Base-by-base conservation (phyloP, 495 filamentous ascomycete genomes). In the Halenospora varia region DNA sequence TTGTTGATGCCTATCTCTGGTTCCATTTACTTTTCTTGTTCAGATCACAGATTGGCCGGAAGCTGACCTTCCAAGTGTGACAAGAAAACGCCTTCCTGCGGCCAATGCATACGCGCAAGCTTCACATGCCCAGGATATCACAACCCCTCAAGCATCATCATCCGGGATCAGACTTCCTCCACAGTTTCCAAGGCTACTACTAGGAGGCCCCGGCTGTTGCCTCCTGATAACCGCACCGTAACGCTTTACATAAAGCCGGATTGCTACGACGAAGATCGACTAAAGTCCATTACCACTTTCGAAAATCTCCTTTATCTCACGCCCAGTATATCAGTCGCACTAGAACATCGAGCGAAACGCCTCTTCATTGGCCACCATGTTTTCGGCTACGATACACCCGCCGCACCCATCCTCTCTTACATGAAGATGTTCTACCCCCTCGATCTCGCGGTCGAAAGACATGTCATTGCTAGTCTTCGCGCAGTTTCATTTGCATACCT, bases 361-460 rank as follows among this genome's bases (percentile, higher is more conserved):
- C 29, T 49, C 0, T 60, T 60, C 25, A 4, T 60, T 10, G 20
- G 25, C 1, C 52, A 23, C 25, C 29, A 60, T 24, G 57, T 60
- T 8, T 25, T 55, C 29, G 29, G 29, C 29, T 35, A 35, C 29
- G 29, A 35, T 6, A 6, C 29, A 4, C 0, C 76, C 69, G 0
- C 62, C 59, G 53, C 82, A 84, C 0, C 80, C 79, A 20, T 48
- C 2, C 11, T 6, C 22, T 48, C 42, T 35, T 35, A 35, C 29
- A 35, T 35, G 29, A 35, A 13, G 13, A 35, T 35, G 4, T 35
- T 6, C 13, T 35, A 35, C 13, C 29, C 29, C 13, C 29, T 13
- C 13, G 29, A 13, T 13, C 13, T 13, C 29, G 6, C 4, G 6
- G 13, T 13, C 4, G 29, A 35, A 13, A 4, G 13, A 35, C 29